Conservation (phyloP, 441 rosid genomes). For the Pelargonium myrrhifolium region DNA sequence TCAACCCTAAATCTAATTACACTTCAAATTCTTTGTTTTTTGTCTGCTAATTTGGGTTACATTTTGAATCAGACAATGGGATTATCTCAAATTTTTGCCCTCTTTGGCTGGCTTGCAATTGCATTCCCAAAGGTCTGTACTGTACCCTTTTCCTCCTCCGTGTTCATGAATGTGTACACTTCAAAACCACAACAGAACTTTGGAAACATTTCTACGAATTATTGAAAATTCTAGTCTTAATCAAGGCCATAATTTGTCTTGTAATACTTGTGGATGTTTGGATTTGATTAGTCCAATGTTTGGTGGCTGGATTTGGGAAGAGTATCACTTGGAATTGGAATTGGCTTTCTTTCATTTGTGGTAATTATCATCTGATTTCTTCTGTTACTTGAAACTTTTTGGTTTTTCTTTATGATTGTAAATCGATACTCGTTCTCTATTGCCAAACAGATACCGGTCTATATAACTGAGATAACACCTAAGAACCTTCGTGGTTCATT, state of each 20-base stretch:
- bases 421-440: not conserved
- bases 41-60: slow-evolving; percentile 16
- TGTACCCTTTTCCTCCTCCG: no score
- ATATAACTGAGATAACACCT: slow-evolving; percentile 39
- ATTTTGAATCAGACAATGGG: slow-evolving; percentile 45
- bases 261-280: not conserved
- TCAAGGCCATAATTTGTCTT: not conserved
- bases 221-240: not conserved
- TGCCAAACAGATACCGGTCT: slow-evolving; percentile 22
- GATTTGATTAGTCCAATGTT: slow-evolving; percentile 2
- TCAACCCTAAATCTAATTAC: not conserved
- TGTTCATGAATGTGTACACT: no score
- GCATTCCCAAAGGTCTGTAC: slow-evolving; percentile 27
- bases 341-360: slow-evolving; percentile 21
- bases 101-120: slow-evolving; percentile 33
- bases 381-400: not conserved
- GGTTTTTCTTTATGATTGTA: not conserved
- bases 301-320: slow-evolving; percentile 30
- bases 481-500: slow-evolving; percentile 38
- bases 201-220: not conserved
- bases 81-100: slow-evolving; percentile 24
- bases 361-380: slow-evolving; percentile 15
- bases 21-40: no score
- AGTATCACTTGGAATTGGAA: slow-evolving; percentile 24
- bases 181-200: no score